Percentiles rank a stretch among this genome's conserved stretches.
Evolutionary conservation across 305 asterid genomes (phyloP).

Genomic region (Fraxinus angustifolia): DNA sequence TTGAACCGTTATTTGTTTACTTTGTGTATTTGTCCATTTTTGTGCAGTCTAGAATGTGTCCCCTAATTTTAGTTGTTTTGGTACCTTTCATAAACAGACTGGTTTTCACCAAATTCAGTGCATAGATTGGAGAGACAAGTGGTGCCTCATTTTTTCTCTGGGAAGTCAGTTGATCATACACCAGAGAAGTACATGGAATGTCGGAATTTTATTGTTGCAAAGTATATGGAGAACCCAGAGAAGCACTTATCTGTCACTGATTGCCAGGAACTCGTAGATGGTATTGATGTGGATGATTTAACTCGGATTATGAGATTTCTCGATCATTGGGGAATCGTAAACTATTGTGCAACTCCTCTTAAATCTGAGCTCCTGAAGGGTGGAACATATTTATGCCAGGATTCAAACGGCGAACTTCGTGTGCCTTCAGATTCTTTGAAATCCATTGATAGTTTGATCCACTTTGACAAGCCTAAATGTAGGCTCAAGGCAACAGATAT

Average conservation of each 20-base stretch:
- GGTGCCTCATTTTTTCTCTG: slow-evolving; percentile 16
- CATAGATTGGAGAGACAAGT: slow-evolving; percentile 89
- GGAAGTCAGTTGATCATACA: slow-evolving; percentile 70
- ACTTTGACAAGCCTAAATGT: slow-evolving; percentile 81
- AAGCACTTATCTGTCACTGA: slow-evolving; percentile 60
- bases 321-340: slow-evolving; percentile 94
- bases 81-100: slow-evolving; percentile 49
- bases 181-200: slow-evolving; percentile 83
- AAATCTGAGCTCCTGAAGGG: slow-evolving; percentile 49
- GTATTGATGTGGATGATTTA: slow-evolving; percentile 64
- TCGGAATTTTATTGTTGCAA: slow-evolving; percentile 76
- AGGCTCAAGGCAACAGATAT: slow-evolving; percentile 64
- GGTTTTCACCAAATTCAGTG: slow-evolving; percentile 86
- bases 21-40: neutral
- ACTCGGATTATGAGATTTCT: slow-evolving; percentile 79
- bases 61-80: slow-evolving; percentile 20
- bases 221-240: slow-evolving; percentile 83
- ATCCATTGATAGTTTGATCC: slow-evolving; percentile 76
- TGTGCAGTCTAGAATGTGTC: neutral
- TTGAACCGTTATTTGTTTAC: neutral
- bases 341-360: slow-evolving; percentile 71
- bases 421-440: slow-evolving; percentile 80
- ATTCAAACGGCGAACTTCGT: slow-evolving; percentile 62
- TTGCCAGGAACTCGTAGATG: slow-evolving; percentile 61
- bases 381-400: slow-evolving; percentile 61